Conservation (phyloP, 148 eudicot genomes). For the Hydrangea macrophylla region DNA sequence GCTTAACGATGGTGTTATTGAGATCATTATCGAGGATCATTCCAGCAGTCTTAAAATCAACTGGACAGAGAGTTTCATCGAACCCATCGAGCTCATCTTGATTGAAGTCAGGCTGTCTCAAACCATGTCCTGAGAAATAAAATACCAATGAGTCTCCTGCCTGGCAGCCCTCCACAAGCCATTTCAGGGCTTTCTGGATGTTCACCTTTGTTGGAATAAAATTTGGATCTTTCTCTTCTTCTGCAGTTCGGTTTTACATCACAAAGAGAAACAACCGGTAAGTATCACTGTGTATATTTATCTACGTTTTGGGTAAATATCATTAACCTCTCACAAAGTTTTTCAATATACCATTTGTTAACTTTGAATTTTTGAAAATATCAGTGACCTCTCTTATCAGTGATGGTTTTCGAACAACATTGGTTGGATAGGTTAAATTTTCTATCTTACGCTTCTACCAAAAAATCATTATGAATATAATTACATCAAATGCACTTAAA, state of each 20-base stretch:
- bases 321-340: no score
- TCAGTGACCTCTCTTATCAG: no score
- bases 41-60: slow-evolving; percentile 61
- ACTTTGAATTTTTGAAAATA: no score
- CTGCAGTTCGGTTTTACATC: neutral
- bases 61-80: slow-evolving; percentile 69
- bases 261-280: neutral
- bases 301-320: no score
- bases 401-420: no score
- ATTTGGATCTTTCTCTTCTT: neutral
- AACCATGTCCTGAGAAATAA: slow-evolving; percentile 75
- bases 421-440: no score
- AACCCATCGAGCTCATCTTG: slow-evolving; percentile 62
- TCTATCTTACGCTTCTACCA: no score
- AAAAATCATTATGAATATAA: no score
- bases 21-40: slow-evolving; percentile 61
- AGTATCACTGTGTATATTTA: no score
- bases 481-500: no score
- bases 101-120: slow-evolving; percentile 43
- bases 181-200: slow-evolving; percentile 52
- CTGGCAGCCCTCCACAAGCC: slow-evolving; percentile 61
- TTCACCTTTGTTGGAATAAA: slow-evolving; percentile 51
- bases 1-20: slow-evolving; percentile 56
- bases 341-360: no score
- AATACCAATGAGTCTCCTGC: slow-evolving; percentile 78